Percentiles rank a stretch among this genome's conserved stretches.
These are phyloP conservation scores for Trichoderma harzianum DNA, from an alignment of 2,329 filamentous ascomycete species.

Conservation along the genomic window DNA sequence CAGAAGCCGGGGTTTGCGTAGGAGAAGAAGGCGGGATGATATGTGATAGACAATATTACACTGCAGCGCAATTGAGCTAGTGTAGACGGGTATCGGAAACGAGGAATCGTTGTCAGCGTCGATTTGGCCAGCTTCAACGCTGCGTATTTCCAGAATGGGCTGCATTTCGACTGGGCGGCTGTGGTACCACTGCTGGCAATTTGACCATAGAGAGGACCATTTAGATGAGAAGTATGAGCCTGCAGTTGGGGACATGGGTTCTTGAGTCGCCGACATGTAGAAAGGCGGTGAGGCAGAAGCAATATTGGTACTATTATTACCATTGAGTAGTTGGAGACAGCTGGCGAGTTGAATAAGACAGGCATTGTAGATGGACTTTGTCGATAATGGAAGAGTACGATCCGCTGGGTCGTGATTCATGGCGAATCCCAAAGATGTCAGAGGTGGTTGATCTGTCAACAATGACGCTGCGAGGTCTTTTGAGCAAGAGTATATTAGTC, in stretches of 20 bases:
- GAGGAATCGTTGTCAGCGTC: constrained; percentile 20
- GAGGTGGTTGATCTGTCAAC: constrained; percentile 7
- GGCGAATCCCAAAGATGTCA: constrained; percentile 12
- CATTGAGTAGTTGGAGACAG: constrained; percentile 15
- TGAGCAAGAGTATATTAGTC: background rate
- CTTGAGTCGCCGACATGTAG: background rate
- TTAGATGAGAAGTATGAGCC: background rate
- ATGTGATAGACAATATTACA: constrained; percentile 24
- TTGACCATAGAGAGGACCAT: constrained; percentile 22
- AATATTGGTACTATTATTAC: background rate
- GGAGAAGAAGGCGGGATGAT: constrained; percentile 23
- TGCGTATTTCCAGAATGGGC: constrained; percentile 22
- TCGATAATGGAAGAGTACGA: background rate
- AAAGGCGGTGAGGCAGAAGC: background rate
- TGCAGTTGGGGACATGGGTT: background rate
- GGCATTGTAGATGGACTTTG: constrained; percentile 9
- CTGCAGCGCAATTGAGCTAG: constrained; percentile 23
- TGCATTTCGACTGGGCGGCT: constrained; percentile 19
- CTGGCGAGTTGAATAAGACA: constrained; percentile 18
- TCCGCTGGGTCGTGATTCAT: background rate
- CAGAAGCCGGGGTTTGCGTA: constrained; percentile 24
- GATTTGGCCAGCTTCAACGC: constrained; percentile 22
- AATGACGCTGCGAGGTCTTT: constrained; percentile 22
- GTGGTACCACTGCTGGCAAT: constrained; percentile 22
- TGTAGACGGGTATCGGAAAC: constrained; percentile 24